Evolutionary conservation across 1,139 yeast species (phyloP), one percentile per base, ranked within the genome.

Genomic region (Blastobotrys petasosporus): DNA sequence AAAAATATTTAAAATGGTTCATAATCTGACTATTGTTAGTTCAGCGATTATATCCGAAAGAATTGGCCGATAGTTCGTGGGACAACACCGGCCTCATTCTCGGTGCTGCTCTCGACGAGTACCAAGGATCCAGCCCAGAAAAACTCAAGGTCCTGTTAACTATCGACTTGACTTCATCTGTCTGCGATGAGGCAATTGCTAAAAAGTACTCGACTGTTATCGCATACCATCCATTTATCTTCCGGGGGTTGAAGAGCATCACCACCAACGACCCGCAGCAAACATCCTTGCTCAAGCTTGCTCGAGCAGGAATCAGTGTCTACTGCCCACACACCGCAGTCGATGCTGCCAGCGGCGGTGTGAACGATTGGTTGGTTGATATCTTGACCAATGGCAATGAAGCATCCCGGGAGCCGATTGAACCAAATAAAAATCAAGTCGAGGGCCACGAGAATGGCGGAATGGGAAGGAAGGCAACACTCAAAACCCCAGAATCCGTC

Each of bases 321-420:
- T 92, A 92, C 63, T 85, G 84, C 45, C 98, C 98, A 13, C 99
- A 94, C 61, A 90, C 98, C 0, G 92, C 97, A 0, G 85, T 92
- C 2, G 98, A 94, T 66, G 94, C 97, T 31, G 95, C 94, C 9
- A 66, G 67, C 13, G 87, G 85, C 9, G 98, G 98, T 23, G 97
- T 94, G 49, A 92, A 90, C 56, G 97, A 88, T 62, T 92, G 95
- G 82, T 71, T 92, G 36, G 85, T 79, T 0, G 79, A 77, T 39
- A 85, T 86, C 0, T 66, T 86, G 12, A 62, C 77, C 3, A 57
- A 59, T 1, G 62, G 61, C 4, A 39, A 47, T 1, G 57, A 60
- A 7, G 62, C 60, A 32, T 62, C 57, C 29, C 48, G 63, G 8
- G 44, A 40, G 6, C 59, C 59, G 9, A 42, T 59, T 8, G 48